phyloP scores from a whole-genome alignment of 176 grass and related monocot species.

The Poa annua region DNA sequence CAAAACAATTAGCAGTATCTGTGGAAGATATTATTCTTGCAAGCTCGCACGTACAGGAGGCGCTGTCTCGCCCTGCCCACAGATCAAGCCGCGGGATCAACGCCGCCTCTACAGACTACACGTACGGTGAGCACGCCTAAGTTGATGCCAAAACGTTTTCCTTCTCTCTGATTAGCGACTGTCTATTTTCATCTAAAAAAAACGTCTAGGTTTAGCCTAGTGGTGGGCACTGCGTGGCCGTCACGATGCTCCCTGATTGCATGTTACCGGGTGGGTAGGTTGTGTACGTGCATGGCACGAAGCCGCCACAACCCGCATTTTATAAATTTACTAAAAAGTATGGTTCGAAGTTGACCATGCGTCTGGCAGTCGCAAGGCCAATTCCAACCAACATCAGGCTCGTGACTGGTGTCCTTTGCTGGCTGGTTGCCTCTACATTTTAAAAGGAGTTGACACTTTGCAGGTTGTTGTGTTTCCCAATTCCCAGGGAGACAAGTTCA shows the following conservation, averaged over 20 bases:
- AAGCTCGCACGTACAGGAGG: no score
- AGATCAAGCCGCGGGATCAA: no score
- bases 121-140: no score
- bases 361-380: neutral
- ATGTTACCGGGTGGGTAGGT: constrained; percentile 11
- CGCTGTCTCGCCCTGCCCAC: no score
- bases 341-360: neutral
- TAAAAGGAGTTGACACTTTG: constrained; percentile 33
- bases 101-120: no score
- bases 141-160: constrained; percentile 3
- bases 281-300: constrained; percentile 48
- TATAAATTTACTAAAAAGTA: no score
- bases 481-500: no score
- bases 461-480: no score
- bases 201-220: neutral
- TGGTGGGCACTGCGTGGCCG: constrained; percentile 48
- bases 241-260: constrained; percentile 42
- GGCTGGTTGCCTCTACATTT: neutral
- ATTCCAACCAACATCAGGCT: neutral
- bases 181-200: no score
- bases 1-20: no score
- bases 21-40: no score
- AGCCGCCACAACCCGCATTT: constrained; percentile 31
- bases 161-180: neutral
- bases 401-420: neutral